phyloP scores from a whole-genome alignment of 2,329 filamentous ascomycete species.

The Diaporthe citrichinensis region DNA sequence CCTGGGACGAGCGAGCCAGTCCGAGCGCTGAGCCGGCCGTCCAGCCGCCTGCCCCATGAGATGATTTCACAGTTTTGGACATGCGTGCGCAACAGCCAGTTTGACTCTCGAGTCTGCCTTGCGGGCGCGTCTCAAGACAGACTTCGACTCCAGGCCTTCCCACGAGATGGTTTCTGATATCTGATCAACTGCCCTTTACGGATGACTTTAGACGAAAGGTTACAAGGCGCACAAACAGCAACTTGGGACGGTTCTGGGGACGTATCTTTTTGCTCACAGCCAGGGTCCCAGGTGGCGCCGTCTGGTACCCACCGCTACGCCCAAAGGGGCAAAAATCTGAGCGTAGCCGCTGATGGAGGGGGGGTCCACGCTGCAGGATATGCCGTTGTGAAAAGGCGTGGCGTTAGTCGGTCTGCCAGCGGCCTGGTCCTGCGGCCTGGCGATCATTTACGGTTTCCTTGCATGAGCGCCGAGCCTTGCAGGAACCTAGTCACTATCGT shows the following conservation, averaged over 20 bases:
- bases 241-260: constrained; percentile 21
- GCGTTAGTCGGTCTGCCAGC: constrained; percentile 36
- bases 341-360: constrained; percentile 35
- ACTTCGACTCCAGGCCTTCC: not conserved
- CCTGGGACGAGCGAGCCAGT: constrained; percentile 4
- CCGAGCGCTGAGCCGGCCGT: constrained; percentile 6
- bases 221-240: not conserved
- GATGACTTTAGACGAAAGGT: constrained; percentile 17
- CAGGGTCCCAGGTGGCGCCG: constrained; percentile 33
- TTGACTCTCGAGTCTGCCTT: constrained; percentile 19
- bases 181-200: constrained; percentile 25
- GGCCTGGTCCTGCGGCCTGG: constrained; percentile 25
- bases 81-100: not conserved
- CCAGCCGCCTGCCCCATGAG: not conserved
- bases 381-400: constrained; percentile 29
- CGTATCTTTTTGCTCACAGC: not conserved
- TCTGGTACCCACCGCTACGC: constrained; percentile 8
- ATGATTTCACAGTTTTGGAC: not conserved
- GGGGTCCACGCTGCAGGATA: constrained; percentile 10
- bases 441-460: constrained; percentile 38
- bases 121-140: constrained; percentile 9
- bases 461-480: constrained; percentile 39
- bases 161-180: constrained; percentile 27
- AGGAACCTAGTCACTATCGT: constrained; percentile 35
- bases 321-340: constrained; percentile 17